Evolutionary conservation across 257 asterid species (phyloP).

Genomic region (Lycium barbarum): DNA sequence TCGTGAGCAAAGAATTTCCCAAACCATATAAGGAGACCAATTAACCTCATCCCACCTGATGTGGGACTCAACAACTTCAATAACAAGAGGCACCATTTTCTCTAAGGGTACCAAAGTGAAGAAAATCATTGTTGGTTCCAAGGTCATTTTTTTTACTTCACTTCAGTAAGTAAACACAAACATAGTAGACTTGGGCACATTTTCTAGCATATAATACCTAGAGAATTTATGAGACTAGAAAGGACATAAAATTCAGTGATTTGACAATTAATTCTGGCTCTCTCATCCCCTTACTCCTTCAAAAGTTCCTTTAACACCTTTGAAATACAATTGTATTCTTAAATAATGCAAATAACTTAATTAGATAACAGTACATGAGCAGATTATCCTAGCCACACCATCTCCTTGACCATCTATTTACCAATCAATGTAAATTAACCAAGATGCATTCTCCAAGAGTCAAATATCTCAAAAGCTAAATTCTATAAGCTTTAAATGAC

Average conservation of each 20-base stretch:
- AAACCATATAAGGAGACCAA: too few species aligned
- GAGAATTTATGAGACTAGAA: neutral
- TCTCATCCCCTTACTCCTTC: too few species aligned
- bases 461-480: too few species aligned
- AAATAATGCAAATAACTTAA: neutral
- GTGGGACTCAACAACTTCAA: neutral
- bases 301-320: neutral
- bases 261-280: neutral
- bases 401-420: neutral
- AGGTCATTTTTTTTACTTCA: neutral
- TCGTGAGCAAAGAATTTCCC: too few species aligned
- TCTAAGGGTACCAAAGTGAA: neutral
- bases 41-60: too few species aligned
- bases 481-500: neutral
- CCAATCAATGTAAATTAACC: neutral
- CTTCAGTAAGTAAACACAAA: neutral
- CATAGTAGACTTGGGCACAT: neutral
- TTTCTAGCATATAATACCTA: neutral
- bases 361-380: neutral
- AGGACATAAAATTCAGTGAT: neutral
- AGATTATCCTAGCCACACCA: neutral
- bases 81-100: neutral
- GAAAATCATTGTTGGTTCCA: neutral
- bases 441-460: neutral
- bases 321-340: neutral